Percentiles rank a stretch among this genome's conserved stretches.
Evolutionary conservation across 2,329 filamentous ascomycete species (phyloP).

Genomic region (Cordyceps pruinosa): DNA sequence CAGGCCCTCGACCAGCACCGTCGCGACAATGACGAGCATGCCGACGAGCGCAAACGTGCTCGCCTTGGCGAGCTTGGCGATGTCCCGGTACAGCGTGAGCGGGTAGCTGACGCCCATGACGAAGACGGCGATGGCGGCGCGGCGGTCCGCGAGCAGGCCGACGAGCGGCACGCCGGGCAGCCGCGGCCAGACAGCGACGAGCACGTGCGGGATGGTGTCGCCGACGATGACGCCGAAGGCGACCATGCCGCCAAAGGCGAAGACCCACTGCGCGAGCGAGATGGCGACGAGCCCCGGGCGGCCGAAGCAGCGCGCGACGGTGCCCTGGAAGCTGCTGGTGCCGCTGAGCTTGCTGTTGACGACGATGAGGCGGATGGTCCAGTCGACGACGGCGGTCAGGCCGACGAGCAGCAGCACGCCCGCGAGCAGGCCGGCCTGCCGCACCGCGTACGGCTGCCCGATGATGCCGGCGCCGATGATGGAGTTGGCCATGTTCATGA

Average conservation of each 20-base stretch:
- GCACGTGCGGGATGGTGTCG: constrained; percentile 88
- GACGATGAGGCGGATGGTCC: constrained; percentile 96
- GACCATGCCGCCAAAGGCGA: constrained; percentile 98
- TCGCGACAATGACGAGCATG: constrained; percentile 84
- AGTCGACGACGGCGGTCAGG: constrained; percentile 83
- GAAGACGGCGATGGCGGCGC: constrained; percentile 82
- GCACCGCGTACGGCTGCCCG: constrained; percentile 91
- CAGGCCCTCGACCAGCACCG: constrained; percentile 77
- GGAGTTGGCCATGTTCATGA: constrained; percentile 99
- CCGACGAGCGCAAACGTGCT: constrained; percentile 87
- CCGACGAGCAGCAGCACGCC: constrained; percentile 71
- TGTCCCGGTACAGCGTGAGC: constrained; percentile 88
- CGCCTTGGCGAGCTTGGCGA: constrained; percentile 95
- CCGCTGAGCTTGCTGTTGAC: constrained; percentile 96
- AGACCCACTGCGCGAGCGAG: constrained; percentile 86
- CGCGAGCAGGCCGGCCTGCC: constrained; percentile 78
- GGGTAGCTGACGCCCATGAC: constrained; percentile 82
- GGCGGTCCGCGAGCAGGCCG: constrained; percentile 73
- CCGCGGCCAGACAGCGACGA: constrained; percentile 74
- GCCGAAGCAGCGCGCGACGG: constrained; percentile 93
- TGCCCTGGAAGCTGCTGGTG: constrained; percentile 88
- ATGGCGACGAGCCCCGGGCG: constrained; percentile 83
- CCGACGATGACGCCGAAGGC: constrained; percentile 97
- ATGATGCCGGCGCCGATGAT: constrained; percentile 79
- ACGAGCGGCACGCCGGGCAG: constrained; percentile 67